Evolutionary conservation across 495 filamentous ascomycete species (phyloP).

Genomic region (Staphylotrichum tortipilum): DNA sequence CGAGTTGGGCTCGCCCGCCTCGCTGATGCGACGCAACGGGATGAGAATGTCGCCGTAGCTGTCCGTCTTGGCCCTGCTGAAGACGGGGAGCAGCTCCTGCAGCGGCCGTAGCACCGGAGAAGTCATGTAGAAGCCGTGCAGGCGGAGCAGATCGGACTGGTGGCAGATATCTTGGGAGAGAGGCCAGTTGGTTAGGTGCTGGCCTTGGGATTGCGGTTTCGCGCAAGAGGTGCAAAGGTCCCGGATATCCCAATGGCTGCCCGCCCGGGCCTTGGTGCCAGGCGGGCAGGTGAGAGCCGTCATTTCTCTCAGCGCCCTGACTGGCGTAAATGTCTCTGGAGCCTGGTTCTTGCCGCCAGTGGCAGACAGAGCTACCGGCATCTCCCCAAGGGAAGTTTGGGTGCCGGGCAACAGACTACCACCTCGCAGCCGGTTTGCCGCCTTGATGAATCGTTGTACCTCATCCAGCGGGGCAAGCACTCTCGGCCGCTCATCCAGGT

Average conservation of each 20-base stretch:
- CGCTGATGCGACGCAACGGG: constrained; percentile 54
- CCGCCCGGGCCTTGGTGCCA: constrained; percentile 48
- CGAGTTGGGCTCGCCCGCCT: background rate
- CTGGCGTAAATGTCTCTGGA: constrained; percentile 15
- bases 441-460: constrained; percentile 30
- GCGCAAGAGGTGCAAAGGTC: constrained; percentile 55
- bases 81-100: constrained; percentile 59
- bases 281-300: constrained; percentile 48
- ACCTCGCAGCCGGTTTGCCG: constrained; percentile 24
- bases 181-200: constrained; percentile 58
- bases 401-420: constrained; percentile 27
- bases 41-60: constrained; percentile 68
- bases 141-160: constrained; percentile 65
- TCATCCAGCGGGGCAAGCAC: constrained; percentile 63
- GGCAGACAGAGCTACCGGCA: constrained; percentile 4
- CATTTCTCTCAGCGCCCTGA: constrained; percentile 45
- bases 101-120: constrained; percentile 54
- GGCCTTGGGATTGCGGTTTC: constrained; percentile 57
- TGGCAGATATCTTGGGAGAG: constrained; percentile 62
- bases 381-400: background rate
- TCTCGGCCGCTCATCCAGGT: constrained; percentile 68
- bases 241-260: constrained; percentile 42
- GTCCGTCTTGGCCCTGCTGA: constrained; percentile 61
- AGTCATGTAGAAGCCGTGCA: constrained; percentile 63
- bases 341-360: background rate